phyloP scores from a whole-genome alignment of 805 yeast species.

The Saturnispora besseyi region DNA sequence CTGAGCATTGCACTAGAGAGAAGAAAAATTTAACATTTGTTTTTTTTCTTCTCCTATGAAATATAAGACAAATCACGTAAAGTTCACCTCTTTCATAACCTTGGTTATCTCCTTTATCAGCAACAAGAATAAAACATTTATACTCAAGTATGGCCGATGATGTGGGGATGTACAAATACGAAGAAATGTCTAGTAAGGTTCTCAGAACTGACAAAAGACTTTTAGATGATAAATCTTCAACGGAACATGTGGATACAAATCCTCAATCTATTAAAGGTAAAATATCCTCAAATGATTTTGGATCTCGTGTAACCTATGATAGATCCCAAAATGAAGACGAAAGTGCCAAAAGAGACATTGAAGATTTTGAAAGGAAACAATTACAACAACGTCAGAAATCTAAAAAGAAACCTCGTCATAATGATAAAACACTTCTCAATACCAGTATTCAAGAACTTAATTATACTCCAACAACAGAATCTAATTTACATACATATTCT shows the following conservation, averaged over 20 bases:
- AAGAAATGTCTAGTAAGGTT: conserved; percentile 74
- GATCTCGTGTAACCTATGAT: conserved; percentile 21
- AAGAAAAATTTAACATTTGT: too few relatives aligned
- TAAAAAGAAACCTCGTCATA: conserved; percentile 9
- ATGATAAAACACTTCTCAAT: conserved; percentile 25
- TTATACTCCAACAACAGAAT: conserved; percentile 55
- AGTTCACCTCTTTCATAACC: neutral
- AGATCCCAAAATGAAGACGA: conserved; percentile 16
- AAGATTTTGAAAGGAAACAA: conserved; percentile 7
- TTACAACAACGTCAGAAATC: neutral
- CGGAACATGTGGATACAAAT: conserved; percentile 43
- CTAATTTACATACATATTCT: conserved; percentile 44
- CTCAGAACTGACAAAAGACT: conserved; percentile 48
- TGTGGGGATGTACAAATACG: conserved; percentile 41
- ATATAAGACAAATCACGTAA: too few relatives aligned
- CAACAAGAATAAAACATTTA: neutral
- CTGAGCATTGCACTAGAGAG: too few relatives aligned
- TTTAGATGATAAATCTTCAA: conserved; percentile 33
- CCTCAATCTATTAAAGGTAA: conserved; percentile 70
- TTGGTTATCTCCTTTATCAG: neutral
- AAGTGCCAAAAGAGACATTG: conserved; percentile 9
- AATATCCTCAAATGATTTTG: conserved; percentile 64
- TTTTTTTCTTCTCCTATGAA: too few relatives aligned
- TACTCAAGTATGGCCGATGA: conserved; percentile 9
- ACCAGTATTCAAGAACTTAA: conserved; percentile 38